These are phyloP conservation scores for Amanita fuliginea DNA, from an alignment of 768 basidiomycete genomes.

Conservation along the genomic window DNA sequence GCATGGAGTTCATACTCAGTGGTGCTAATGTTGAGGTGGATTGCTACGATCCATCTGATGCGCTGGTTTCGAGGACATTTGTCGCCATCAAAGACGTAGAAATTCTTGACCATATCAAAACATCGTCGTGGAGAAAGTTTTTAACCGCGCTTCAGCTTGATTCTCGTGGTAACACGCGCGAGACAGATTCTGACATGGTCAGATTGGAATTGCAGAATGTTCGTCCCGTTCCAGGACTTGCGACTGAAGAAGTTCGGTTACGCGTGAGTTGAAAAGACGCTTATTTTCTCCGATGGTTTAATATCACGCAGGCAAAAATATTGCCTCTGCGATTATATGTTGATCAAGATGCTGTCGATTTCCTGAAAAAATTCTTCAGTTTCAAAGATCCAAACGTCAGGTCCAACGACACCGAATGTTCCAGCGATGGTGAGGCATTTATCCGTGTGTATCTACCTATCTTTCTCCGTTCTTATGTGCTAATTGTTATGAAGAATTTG, in stretches of 20 bases:
- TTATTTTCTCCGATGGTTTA: neutral
- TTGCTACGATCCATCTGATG: conserved; percentile 42
- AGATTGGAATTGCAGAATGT: conserved; percentile 70
- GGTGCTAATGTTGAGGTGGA: conserved; percentile 60
- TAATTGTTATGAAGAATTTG: conserved; percentile 50
- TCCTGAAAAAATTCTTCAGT: conserved; percentile 91
- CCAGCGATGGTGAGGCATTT: conserved; percentile 35
- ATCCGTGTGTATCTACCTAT: conserved; percentile 18
- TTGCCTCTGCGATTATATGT: conserved; percentile 87
- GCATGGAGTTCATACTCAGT: conserved; percentile 74
- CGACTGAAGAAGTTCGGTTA: conserved; percentile 68
- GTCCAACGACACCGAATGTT: conserved; percentile 14
- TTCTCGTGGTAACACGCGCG: conserved; percentile 77
- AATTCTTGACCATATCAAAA: conserved; percentile 95
- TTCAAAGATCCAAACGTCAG: conserved; percentile 58
- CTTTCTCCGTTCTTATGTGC: conserved; percentile 53
- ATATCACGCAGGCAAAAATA: conserved; percentile 61
- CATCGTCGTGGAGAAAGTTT: conserved; percentile 98
- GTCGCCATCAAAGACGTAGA: conserved; percentile 66
- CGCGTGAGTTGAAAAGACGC: conserved; percentile 37
- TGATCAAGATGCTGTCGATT: conserved; percentile 97
- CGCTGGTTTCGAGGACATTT: conserved; percentile 54
- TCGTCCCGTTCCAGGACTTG: conserved; percentile 55
- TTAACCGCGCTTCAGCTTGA: conserved; percentile 78
- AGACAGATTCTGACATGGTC: conserved; percentile 93